Percentiles rank a stretch among this genome's conserved stretches.
These are phyloP conservation scores for Heliosperma pusillum DNA, from an alignment of 148 eudicot species.

Conservation along the genomic window DNA sequence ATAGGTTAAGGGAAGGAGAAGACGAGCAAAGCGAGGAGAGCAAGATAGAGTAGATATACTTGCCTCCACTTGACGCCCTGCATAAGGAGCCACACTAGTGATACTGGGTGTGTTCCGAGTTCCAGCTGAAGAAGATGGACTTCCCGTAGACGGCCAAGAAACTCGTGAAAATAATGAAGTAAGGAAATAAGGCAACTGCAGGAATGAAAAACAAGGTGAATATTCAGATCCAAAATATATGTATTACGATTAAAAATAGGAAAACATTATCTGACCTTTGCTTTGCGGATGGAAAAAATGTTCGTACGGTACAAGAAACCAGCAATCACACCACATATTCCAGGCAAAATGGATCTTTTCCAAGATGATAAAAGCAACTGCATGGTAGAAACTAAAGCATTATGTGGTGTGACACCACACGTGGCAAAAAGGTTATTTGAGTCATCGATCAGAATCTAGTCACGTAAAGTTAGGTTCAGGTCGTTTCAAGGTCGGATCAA, in stretches of 20 bases:
- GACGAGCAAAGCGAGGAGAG: not conserved
- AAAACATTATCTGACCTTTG: slow-evolving; percentile 47
- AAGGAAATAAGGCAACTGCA: slow-evolving; percentile 73
- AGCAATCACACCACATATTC: slow-evolving; percentile 84
- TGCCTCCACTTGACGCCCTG: slow-evolving; percentile 73
- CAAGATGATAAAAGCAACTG: slow-evolving; percentile 91
- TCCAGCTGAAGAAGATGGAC: slow-evolving; percentile 49
- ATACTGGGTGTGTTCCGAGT: slow-evolving; percentile 47
- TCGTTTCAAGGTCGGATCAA: no score
- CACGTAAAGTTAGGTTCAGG: no score
- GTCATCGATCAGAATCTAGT: no score
- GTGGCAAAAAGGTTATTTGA: no score
- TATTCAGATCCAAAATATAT: not conserved
- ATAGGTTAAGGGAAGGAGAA: not conserved
- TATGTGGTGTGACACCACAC: no score
- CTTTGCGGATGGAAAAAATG: slow-evolving; percentile 60
- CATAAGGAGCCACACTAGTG: slow-evolving; percentile 27
- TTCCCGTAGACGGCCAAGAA: slow-evolving; percentile 62
- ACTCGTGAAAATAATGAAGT: slow-evolving; percentile 75
- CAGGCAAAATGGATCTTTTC: slow-evolving; percentile 85
- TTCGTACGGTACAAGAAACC: slow-evolving; percentile 79
- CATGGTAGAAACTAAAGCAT: slow-evolving; percentile 24
- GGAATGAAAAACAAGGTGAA: not conserved
- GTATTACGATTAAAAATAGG: no score
- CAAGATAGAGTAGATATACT: slow-evolving; percentile 25